A percentile compares a stretch with the other conserved stretches of the same genome.
These are phyloP conservation scores for Coelastrella sp. DNA, from an alignment of 139 green algal species.

Conservation along the genomic window DNA sequence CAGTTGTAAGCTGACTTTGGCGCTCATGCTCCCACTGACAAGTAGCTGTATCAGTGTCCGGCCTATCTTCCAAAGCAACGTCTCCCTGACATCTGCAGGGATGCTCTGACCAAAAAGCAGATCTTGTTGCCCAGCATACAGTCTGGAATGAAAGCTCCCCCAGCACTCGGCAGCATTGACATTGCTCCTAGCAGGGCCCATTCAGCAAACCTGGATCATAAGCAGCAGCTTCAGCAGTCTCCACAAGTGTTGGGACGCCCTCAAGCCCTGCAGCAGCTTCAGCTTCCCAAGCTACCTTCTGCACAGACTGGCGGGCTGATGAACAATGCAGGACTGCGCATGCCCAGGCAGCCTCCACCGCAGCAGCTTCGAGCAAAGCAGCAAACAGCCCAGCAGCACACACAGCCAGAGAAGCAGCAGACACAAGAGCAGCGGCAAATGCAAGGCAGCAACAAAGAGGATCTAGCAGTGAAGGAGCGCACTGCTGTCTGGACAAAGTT, in stretches of 20 bases:
- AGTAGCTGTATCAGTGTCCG: too few relatives aligned
- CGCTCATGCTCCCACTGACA: too few relatives aligned
- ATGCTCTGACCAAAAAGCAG: background rate
- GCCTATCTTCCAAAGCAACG: too few relatives aligned
- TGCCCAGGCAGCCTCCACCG: background rate
- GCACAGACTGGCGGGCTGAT: too few relatives aligned
- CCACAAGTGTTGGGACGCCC: background rate
- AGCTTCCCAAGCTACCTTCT: too few relatives aligned
- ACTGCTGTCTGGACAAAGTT: conserved; percentile 22
- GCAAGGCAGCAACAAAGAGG: background rate
- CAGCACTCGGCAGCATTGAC: background rate
- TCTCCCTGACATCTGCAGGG: background rate
- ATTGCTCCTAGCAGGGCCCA: background rate
- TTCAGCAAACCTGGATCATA: background rate
- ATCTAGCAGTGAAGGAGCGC: conserved; percentile 18
- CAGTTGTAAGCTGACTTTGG: too few relatives aligned
- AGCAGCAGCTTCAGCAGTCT: background rate
- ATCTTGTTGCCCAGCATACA: background rate
- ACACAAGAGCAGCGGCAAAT: conserved; percentile 30
- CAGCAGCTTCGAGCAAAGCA: conserved; percentile 10
- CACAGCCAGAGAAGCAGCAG: conserved; percentile 33
- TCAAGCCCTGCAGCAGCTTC: background rate
- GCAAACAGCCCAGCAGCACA: background rate
- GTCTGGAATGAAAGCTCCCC: background rate
- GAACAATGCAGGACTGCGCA: too few relatives aligned